Conservation (phyloP, 345 rosid genomes). For the Salix purpurea region DNA sequence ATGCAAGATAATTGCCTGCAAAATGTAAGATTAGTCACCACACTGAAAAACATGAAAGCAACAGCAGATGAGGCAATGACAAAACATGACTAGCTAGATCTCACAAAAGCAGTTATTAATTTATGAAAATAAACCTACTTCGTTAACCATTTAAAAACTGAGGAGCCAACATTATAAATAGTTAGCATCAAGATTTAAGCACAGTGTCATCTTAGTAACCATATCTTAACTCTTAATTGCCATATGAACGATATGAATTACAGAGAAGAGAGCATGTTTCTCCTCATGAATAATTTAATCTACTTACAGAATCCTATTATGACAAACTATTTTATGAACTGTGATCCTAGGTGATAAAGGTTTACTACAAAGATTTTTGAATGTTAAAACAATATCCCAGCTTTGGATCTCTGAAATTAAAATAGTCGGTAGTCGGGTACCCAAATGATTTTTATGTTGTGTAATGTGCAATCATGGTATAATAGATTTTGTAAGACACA, state of each 20-base stretch:
- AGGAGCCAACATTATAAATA: not conserved
- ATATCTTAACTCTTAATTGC: too few relatives aligned
- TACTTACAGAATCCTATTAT: too few relatives aligned
- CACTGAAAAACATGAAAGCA: not conserved
- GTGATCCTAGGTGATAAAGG: not conserved
- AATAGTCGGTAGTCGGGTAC: not conserved
- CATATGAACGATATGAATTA: too few relatives aligned
- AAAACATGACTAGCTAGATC: not conserved
- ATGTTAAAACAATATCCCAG: not conserved
- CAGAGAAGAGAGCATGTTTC: too few relatives aligned
- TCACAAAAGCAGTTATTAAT: not conserved
- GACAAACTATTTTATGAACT: too few relatives aligned
- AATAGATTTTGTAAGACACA: too few relatives aligned
- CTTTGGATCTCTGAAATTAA: not conserved
- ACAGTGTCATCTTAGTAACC: not conserved
- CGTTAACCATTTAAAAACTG: not conserved
- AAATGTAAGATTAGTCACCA: slow-evolving; percentile 6
- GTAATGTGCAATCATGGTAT: too few relatives aligned
- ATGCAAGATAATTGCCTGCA: slow-evolving; percentile 85
- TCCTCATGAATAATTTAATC: too few relatives aligned
- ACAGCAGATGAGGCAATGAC: not conserved
- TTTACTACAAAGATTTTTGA: not conserved
- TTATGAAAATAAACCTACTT: not conserved
- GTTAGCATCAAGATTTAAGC: not conserved
- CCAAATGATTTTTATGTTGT: too few relatives aligned